Evolutionary conservation across 2,329 filamentous ascomycete genomes (phyloP).

Genomic region (Fusarium mundagurra): DNA sequence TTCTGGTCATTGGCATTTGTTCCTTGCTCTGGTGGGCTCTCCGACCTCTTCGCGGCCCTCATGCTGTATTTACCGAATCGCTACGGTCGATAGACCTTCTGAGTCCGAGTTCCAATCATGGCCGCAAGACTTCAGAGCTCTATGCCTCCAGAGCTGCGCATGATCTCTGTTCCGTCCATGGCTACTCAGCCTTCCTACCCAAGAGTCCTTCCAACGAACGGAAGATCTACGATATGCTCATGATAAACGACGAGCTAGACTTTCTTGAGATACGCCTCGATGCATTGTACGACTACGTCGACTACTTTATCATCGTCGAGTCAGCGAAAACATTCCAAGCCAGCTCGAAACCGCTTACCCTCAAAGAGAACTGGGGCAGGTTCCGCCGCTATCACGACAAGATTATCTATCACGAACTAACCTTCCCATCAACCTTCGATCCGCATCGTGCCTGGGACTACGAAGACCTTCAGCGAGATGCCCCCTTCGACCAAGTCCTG

Average conservation of each 20-base stretch:
- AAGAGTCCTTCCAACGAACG: slow-evolving; percentile 31
- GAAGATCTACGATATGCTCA: slow-evolving; percentile 62
- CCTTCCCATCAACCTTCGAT: slow-evolving; percentile 54
- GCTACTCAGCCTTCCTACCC: slow-evolving; percentile 44
- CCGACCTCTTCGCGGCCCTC: neutral
- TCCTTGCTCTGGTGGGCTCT: neutral
- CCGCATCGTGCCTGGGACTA: slow-evolving; percentile 57
- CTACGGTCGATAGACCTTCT: slow-evolving; percentile 3
- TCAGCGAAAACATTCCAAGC: slow-evolving; percentile 66
- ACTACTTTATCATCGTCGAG: slow-evolving; percentile 74
- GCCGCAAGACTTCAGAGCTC: slow-evolving; percentile 22
- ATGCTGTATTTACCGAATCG: slow-evolving; percentile 23
- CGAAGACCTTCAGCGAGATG: slow-evolving; percentile 63
- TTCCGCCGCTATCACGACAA: slow-evolving; percentile 65
- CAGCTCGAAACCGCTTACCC: slow-evolving; percentile 61
- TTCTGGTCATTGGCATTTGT: neutral
- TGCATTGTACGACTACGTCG: slow-evolving; percentile 65
- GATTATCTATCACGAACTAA: slow-evolving; percentile 67
- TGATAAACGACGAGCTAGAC: slow-evolving; percentile 71
- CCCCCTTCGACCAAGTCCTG: slow-evolving; percentile 66
- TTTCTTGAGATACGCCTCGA: slow-evolving; percentile 72
- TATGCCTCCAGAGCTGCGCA: slow-evolving; percentile 42
- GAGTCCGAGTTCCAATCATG: slow-evolving; percentile 24
- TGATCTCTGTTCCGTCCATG: slow-evolving; percentile 44
- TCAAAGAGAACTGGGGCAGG: slow-evolving; percentile 60